These are phyloP conservation scores for Phialocephala subalpina DNA, from an alignment of 2,329 filamentous ascomycete species.

Conservation along the genomic window DNA sequence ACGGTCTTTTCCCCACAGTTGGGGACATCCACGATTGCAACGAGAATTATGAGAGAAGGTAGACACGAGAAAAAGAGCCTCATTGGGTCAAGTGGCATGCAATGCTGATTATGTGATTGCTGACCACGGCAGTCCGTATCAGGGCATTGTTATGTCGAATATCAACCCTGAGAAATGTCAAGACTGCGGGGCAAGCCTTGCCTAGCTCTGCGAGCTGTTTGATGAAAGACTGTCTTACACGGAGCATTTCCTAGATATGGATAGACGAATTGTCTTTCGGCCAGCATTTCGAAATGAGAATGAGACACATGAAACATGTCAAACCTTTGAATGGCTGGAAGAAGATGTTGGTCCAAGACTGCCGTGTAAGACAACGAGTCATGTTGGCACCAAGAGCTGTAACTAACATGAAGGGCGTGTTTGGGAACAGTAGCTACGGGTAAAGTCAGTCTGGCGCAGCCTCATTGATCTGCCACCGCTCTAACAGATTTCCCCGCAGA, in stretches of 20 bases:
- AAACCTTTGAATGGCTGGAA: not conserved
- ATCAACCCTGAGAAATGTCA: not conserved
- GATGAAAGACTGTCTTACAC: not conserved
- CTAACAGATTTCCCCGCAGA: not conserved
- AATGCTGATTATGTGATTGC: not conserved
- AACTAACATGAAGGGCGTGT: not conserved
- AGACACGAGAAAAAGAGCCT: not conserved
- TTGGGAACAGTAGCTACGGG: not conserved
- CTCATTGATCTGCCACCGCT: not conserved
- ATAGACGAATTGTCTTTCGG: not conserved
- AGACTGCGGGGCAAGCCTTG: not conserved
- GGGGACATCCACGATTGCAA: not conserved
- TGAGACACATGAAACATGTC: not conserved
- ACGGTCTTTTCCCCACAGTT: too few species aligned
- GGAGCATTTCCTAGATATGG: not conserved
- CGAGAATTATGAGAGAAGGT: not conserved
- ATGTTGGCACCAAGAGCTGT: not conserved
- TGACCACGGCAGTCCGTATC: not conserved
- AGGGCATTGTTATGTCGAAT: not conserved
- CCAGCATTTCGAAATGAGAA: not conserved
- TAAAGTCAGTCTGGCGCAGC: not conserved
- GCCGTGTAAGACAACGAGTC: not conserved
- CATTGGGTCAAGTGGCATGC: not conserved
- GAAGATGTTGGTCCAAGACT: not conserved
- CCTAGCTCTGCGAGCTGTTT: not conserved